phyloP scores from a whole-genome alignment of 495 filamentous ascomycete genomes.

The Daldinia childiae region DNA sequence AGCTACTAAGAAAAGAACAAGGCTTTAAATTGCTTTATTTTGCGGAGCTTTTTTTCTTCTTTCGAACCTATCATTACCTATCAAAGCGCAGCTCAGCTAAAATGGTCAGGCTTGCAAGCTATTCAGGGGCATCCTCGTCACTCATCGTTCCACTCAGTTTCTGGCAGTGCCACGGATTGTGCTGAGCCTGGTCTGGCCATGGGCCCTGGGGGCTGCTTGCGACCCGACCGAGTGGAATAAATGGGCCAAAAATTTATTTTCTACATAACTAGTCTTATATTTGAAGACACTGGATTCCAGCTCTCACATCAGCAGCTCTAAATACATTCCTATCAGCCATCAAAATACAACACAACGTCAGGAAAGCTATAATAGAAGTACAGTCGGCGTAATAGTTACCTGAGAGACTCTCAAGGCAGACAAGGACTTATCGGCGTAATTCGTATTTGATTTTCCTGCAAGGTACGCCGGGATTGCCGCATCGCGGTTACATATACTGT shows the following conservation, averaged over 20 bases:
- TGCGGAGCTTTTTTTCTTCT: conserved; percentile 34
- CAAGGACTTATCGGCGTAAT: neutral
- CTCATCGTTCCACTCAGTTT: conserved; percentile 33
- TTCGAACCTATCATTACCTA: conserved; percentile 29
- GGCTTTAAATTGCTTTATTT: conserved; percentile 50
- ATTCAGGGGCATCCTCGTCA: conserved; percentile 45
- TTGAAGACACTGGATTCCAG: conserved; percentile 10
- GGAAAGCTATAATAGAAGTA: neutral
- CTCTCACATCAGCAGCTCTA: conserved; percentile 21
- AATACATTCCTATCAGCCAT: neutral
- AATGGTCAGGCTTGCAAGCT: conserved; percentile 35
- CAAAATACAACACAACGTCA: neutral
- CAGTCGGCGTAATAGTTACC: conserved; percentile 15
- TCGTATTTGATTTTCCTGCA: conserved; percentile 25
- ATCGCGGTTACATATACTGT: conserved; percentile 46
- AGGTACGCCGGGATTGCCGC: conserved; percentile 40
- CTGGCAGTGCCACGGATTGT: conserved; percentile 30
- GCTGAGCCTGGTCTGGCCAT: conserved; percentile 15
- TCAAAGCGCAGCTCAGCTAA: conserved; percentile 34
- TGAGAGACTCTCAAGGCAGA: neutral
- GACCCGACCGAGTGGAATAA: conserved; percentile 34
- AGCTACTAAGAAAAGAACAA: conserved; percentile 39
- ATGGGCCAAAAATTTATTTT: conserved; percentile 23
- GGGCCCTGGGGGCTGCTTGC: conserved; percentile 13
- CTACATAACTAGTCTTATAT: conserved; percentile 16